phyloP scores from a whole-genome alignment of 768 basidiomycete species.

The Amanita exitialis region DNA sequence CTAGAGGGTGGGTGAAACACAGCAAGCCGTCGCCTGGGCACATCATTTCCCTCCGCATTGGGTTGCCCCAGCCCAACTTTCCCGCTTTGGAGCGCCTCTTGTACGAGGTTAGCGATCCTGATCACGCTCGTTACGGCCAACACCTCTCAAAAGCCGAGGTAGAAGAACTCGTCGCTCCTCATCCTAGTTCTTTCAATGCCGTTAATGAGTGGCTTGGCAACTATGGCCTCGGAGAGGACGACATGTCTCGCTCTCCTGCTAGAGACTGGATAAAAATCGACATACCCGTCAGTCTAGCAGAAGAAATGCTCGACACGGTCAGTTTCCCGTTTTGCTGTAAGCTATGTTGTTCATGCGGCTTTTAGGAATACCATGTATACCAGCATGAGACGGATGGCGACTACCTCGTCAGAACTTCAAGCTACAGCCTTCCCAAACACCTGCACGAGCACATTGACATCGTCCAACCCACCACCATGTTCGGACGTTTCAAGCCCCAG shows the following conservation, averaged over 20 bases:
- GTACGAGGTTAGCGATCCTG: constrained; percentile 46
- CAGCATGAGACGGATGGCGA: constrained; percentile 36
- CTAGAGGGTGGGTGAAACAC: constrained; percentile 39
- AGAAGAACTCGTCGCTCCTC: constrained; percentile 51
- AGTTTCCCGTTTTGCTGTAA: not conserved
- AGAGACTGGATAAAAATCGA: constrained; percentile 57
- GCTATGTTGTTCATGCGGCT: not conserved
- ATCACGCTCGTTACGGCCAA: constrained; percentile 38
- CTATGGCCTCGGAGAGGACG: constrained; percentile 39
- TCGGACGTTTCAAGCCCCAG: constrained; percentile 37
- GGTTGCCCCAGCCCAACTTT: constrained; percentile 42
- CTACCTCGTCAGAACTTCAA: constrained; percentile 48
- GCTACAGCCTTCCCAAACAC: constrained; percentile 50
- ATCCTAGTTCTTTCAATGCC: constrained; percentile 36
- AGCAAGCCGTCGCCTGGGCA: constrained; percentile 33
- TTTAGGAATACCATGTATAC: constrained; percentile 40
- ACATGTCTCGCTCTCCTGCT: constrained; percentile 43
- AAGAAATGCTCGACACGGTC: constrained; percentile 58
- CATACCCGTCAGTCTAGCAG: constrained; percentile 49
- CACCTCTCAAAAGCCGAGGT: constrained; percentile 59
- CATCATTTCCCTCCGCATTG: constrained; percentile 45
- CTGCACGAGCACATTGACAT: constrained; percentile 54
- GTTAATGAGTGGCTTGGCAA: constrained; percentile 54
- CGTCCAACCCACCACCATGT: constrained; percentile 63
- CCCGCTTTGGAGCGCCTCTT: constrained; percentile 37